Evolutionary conservation across 192 early-diverging fungal species (phyloP), one percentile per base, ranked within the genome.

Genomic region (Cetraspora pellucida): DNA sequence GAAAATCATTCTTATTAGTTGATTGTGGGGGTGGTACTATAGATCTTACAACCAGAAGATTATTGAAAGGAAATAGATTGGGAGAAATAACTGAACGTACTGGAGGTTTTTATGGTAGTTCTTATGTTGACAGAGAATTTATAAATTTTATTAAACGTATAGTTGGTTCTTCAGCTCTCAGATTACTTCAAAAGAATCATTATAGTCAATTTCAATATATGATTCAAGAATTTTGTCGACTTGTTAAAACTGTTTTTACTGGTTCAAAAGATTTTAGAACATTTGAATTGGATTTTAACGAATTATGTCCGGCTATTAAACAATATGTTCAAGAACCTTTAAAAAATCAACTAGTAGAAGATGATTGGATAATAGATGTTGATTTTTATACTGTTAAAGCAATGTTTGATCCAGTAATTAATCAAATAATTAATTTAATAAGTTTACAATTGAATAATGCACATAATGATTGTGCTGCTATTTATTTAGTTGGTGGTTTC

Each of bases 401-500:
- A 31, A 81, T 88, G 10, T 86, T 88, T 47, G 77, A 83, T 43
- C 87, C 87, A 0, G 83, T 88, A 0, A 58, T 85, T 2, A 74
- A 79, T n/a, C 49, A 75, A 31, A 82, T 88, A 14, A 57, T 84
- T 1, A 63, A 77, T 10, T 50, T 88, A 19, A 85, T 88, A 30
- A 57, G 81, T 58, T 58, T 78, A 43, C 87, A 88, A 63, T 71
- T 88, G 1, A 78, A 81, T 50, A 59, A 75, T 4, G 70, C 77
- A n/a, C n/a, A n/a, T 37, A 64, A 71, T 19, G 52, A 47, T 13
- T 72, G 82, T 11, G 74, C 82, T 44, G 81, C 82, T 21, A 81
- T 85, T 19, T 88, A 86, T 78, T 64, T 86, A 66, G 85, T 88
- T n/a, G 85, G 66, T 71, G 81, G 76, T 28, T 88, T 88, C 66